A percentile compares a stretch with the other conserved stretches of the same genome.
Evolutionary conservation across 2,329 filamentous ascomycete genomes (phyloP).

Genomic region (Fusarium sarcochroum): DNA sequence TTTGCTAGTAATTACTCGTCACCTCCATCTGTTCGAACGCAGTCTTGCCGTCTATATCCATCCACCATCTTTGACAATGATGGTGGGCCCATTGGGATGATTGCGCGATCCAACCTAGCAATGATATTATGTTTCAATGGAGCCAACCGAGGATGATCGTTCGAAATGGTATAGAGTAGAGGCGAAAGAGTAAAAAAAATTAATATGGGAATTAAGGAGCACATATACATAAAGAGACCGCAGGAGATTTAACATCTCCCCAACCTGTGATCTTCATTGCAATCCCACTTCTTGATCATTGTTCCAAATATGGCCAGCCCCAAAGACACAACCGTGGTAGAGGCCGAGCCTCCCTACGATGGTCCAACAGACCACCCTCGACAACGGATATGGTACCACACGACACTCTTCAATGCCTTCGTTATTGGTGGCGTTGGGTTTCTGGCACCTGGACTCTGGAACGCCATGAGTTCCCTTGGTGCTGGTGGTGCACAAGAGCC

Average conservation of each 20-base stretch:
- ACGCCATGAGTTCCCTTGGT: slow-evolving; percentile 47
- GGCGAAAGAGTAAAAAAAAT: background rate
- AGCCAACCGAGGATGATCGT: background rate
- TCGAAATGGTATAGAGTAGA: background rate
- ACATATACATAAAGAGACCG: background rate
- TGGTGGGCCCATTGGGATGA: background rate
- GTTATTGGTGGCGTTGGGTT: slow-evolving; percentile 65
- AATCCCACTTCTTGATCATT: too few species aligned
- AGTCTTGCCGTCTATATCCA: background rate
- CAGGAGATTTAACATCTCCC: background rate
- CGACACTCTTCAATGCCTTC: slow-evolving; percentile 67
- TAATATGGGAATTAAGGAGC: background rate
- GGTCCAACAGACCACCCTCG: background rate
- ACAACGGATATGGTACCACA: slow-evolving; percentile 60
- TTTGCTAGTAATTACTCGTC: background rate
- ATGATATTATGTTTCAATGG: background rate
- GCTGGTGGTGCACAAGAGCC: slow-evolving; percentile 69
- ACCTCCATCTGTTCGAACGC: background rate
- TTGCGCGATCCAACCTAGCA: background rate
- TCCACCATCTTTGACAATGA: background rate
- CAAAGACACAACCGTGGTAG: slow-evolving; percentile 2
- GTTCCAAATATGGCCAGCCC: background rate
- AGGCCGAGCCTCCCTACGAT: slow-evolving; percentile 1
- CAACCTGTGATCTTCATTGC: background rate
- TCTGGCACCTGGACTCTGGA: slow-evolving; percentile 42